phyloP scores from a whole-genome alignment of 805 yeast species.

The Metschnikowia henanensis region DNA sequence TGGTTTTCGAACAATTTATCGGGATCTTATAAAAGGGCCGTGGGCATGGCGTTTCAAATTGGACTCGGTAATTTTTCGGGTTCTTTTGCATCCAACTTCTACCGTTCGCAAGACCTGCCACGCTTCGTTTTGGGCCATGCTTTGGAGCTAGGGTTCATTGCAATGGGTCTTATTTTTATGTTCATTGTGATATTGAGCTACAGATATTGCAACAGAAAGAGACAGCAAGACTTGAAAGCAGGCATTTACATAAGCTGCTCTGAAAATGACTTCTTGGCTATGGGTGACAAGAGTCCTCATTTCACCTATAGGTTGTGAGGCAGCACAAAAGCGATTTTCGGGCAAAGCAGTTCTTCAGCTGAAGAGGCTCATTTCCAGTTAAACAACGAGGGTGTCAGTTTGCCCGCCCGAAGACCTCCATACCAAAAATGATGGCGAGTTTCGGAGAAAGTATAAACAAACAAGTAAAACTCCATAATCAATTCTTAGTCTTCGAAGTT shows the following conservation, averaged over 20 bases:
- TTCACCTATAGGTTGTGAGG: constrained; percentile 26
- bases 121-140: constrained; percentile 30
- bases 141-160: constrained; percentile 31
- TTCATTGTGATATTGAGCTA: constrained; percentile 1
- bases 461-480: no score
- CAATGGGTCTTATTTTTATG: constrained; percentile 23
- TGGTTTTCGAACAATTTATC: constrained; percentile 40
- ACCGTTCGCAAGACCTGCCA: constrained; percentile 28
- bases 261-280: constrained; percentile 28
- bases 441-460: no score
- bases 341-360: no score
- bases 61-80: constrained; percentile 42
- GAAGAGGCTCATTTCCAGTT: no score
- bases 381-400: no score
- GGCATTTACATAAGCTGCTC: constrained; percentile 31
- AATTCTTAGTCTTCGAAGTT: no score
- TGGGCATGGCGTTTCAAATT: constrained; percentile 41
- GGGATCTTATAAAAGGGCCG: constrained; percentile 36
- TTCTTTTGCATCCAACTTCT: constrained; percentile 35
- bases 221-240: constrained; percentile 1
- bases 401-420: no score
- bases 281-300: constrained; percentile 46
- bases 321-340: no score
- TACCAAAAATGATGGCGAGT: no score
- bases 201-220: constrained; percentile 8